phyloP scores from a whole-genome alignment of 2,329 filamentous ascomycete genomes.

The Alternaria brassicae region DNA sequence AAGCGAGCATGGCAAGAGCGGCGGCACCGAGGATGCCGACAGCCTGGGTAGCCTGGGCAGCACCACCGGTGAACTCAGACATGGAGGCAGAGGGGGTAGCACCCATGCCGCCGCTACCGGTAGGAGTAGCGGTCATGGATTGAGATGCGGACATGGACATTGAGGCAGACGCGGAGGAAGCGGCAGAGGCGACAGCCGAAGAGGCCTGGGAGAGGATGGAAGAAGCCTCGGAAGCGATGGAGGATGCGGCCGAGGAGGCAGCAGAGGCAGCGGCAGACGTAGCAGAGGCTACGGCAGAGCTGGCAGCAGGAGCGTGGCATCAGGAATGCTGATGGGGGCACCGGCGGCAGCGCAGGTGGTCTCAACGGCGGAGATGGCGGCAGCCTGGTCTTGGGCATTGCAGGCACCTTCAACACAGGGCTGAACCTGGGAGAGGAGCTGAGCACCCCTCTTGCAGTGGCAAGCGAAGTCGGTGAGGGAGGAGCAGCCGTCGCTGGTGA shows the following conservation, averaged over 20 bases:
- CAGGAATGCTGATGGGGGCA: constrained; percentile 39
- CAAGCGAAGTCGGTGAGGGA: constrained; percentile 55
- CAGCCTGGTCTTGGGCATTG: constrained; percentile 46
- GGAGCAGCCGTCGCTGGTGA: constrained; percentile 56
- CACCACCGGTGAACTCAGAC: constrained; percentile 46
- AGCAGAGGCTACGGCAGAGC: constrained; percentile 12
- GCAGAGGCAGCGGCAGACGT: constrained; percentile 10
- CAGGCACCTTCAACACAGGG: constrained; percentile 58
- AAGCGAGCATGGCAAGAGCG: constrained; percentile 45
- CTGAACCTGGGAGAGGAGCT: constrained; percentile 51
- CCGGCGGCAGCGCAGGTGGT: constrained; percentile 45
- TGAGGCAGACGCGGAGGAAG: constrained; percentile 18
- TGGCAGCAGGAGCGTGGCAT: constrained; percentile 12
- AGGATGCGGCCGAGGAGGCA: constrained; percentile 14
- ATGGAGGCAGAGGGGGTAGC: constrained; percentile 15
- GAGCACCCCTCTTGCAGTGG: constrained; percentile 46
- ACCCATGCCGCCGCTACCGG: constrained; percentile 2
- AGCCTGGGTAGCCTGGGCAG: constrained; percentile 43
- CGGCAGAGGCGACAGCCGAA: constrained; percentile 16
- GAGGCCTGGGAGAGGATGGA: constrained; percentile 18
- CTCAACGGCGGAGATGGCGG: constrained; percentile 39
- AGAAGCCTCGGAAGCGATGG: constrained; percentile 13
- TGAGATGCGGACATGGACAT: constrained; percentile 17
- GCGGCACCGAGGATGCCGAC: constrained; percentile 46
- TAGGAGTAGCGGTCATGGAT: constrained; percentile 16